Evolutionary conservation across 768 basidiomycete genomes (phyloP).

Genomic region (Trametopsis cervina): DNA sequence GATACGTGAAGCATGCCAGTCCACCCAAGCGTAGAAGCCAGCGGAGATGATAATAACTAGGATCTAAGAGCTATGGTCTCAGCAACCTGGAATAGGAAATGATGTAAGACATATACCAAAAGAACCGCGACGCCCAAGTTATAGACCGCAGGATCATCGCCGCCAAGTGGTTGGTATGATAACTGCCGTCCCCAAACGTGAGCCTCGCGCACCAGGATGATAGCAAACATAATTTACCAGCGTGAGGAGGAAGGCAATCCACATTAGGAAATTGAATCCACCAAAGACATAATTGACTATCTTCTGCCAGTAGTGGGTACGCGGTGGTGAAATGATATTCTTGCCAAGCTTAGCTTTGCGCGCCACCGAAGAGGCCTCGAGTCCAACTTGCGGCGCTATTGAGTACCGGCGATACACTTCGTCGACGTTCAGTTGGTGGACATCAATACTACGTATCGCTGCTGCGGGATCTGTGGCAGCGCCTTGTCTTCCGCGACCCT

Average conservation of each 20-base stretch:
- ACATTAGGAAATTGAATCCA: slow-evolving; percentile 51
- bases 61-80: slow-evolving; percentile 21
- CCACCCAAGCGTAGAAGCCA: slow-evolving; percentile 44
- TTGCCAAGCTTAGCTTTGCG: slow-evolving; percentile 28
- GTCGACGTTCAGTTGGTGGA: slow-evolving; percentile 35
- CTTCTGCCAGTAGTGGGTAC: slow-evolving; percentile 42
- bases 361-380: not conserved
- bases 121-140: slow-evolving; percentile 59
- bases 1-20: slow-evolving; percentile 49
- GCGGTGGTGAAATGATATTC: slow-evolving; percentile 44
- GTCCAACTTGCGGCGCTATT: not conserved
- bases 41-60: slow-evolving; percentile 36
- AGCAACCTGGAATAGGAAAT: slow-evolving; percentile 25
- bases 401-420: slow-evolving; percentile 26
- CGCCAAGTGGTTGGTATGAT: slow-evolving; percentile 48
- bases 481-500: slow-evolving; percentile 11
- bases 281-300: slow-evolving; percentile 47
- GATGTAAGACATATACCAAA: slow-evolving; percentile 34
- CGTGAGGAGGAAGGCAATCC: slow-evolving; percentile 46
- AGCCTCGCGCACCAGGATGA: not conserved
- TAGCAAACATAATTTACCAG: slow-evolving; percentile 31
- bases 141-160: slow-evolving; percentile 42
- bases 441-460: slow-evolving; percentile 40
- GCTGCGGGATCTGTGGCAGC: slow-evolving; percentile 27
- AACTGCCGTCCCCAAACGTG: slow-evolving; percentile 27